Percentiles rank a stretch among this genome's conserved stretches.
Evolutionary conservation across 805 yeast genomes (phyloP).

Genomic region (Candida endomychidarum): DNA sequence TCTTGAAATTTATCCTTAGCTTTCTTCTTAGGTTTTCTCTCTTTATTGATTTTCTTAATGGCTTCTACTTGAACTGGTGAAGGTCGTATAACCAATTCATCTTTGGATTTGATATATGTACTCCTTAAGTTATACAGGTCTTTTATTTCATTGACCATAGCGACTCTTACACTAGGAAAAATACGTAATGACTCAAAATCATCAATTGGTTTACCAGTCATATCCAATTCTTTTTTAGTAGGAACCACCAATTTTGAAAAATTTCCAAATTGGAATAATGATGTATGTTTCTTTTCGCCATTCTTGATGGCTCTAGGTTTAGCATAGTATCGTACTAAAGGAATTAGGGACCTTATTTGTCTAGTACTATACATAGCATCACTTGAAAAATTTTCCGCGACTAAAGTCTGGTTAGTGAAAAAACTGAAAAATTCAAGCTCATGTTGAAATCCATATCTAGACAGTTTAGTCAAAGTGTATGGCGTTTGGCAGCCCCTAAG

Average conservation of each 20-base stretch:
- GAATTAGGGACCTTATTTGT: not conserved
- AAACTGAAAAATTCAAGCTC: slow-evolving; percentile 1
- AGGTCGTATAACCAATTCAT: slow-evolving; percentile 46
- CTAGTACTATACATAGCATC: slow-evolving; percentile 3
- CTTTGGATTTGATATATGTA: slow-evolving; percentile 32
- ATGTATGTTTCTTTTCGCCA: slow-evolving; percentile 2
- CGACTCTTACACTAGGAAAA: slow-evolving; percentile 63
- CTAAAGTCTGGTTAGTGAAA: slow-evolving; percentile 3
- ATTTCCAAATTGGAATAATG: slow-evolving; percentile 40
- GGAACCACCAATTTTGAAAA: slow-evolving; percentile 49
- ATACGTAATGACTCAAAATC: slow-evolving; percentile 68
- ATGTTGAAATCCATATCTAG: slow-evolving; percentile 4
- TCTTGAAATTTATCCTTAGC: slow-evolving; percentile 18
- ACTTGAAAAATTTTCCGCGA: slow-evolving; percentile 6
- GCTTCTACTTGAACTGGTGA: slow-evolving; percentile 85
- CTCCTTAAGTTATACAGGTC: slow-evolving; percentile 31
- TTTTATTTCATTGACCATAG: slow-evolving; percentile 55
- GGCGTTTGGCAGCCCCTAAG: slow-evolving; percentile 16
- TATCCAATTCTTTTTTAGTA: slow-evolving; percentile 37
- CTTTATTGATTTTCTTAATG: slow-evolving; percentile 52
- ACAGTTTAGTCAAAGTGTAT: slow-evolving; percentile 6
- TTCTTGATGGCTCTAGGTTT: not conserved
- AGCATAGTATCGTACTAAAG: slow-evolving; percentile 3
- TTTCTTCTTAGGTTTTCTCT: slow-evolving; percentile 30
- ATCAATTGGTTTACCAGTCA: slow-evolving; percentile 46